These are phyloP conservation scores for Leccinum solheimii DNA, from an alignment of 1,284 basidiomycete genomes.

Conservation along the genomic window DNA sequence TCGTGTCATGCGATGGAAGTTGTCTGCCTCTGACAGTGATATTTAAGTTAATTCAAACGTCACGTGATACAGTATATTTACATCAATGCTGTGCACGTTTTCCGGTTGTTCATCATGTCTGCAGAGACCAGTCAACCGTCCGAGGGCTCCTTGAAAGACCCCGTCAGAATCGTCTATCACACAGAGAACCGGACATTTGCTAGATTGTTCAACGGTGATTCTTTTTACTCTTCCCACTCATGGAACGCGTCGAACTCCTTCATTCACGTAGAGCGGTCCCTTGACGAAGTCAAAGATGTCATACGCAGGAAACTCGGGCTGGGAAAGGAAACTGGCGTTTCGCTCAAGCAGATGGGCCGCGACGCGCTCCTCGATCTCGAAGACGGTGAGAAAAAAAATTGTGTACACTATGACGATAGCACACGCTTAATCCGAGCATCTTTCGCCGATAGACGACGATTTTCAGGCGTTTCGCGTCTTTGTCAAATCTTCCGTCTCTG, in stretches of 20 bases:
- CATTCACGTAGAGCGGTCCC: slow-evolving; percentile 50
- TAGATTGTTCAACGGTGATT: slow-evolving; percentile 62
- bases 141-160: slow-evolving; percentile 28
- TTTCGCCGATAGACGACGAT: slow-evolving; percentile 58
- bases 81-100: neutral
- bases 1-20: neutral
- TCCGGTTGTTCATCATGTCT: slow-evolving; percentile 21
- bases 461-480: slow-evolving; percentile 66
- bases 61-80: neutral
- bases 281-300: slow-evolving; percentile 54
- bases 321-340: slow-evolving; percentile 39
- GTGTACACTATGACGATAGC: neutral
- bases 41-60: neutral
- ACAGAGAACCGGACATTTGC: slow-evolving; percentile 54
- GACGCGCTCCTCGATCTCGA: slow-evolving; percentile 62
- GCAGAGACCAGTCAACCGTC: slow-evolving; percentile 37
- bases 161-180: slow-evolving; percentile 58
- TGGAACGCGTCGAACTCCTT: slow-evolving; percentile 5
- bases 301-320: slow-evolving; percentile 64
- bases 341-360: slow-evolving; percentile 58
- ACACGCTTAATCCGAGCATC: slow-evolving; percentile 5
- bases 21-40: too few species aligned
- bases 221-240: neutral
- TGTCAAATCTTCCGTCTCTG: slow-evolving; percentile 25
- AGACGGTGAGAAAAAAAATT: slow-evolving; percentile 52